phyloP scores from a whole-genome alignment of 805 yeast species.

The Ogataea salicorniae region DNA sequence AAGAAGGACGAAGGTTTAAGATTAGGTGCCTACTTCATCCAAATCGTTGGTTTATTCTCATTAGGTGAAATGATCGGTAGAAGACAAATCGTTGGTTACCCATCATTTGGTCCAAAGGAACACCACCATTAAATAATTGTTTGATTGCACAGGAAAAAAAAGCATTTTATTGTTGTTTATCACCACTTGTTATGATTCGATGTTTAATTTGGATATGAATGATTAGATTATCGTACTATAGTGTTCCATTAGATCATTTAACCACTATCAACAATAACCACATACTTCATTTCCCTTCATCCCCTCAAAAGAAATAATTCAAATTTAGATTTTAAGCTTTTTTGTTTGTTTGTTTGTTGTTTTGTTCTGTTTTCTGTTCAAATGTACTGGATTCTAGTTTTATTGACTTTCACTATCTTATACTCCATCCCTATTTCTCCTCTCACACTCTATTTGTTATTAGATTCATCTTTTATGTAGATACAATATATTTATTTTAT shows the following conservation, averaged over 20 bases:
- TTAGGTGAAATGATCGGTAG: conserved; percentile 96
- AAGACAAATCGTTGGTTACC: conserved; percentile 89
- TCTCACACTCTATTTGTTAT: background rate
- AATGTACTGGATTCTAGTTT: too few species aligned
- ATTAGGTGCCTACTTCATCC: conserved; percentile 73
- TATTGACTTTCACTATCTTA: too few species aligned
- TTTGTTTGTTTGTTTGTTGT: too few species aligned
- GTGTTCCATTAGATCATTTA: too few species aligned
- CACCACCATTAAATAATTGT: conserved; percentile 18
- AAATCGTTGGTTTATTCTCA: conserved; percentile 85
- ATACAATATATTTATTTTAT: too few species aligned
- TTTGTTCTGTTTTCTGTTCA: too few species aligned
- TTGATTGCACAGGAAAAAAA: background rate
- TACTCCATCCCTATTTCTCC: too few species aligned
- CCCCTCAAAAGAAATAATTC: too few species aligned
- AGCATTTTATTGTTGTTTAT: background rate
- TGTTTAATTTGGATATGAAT: background rate
- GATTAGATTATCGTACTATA: background rate
- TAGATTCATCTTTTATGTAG: background rate
- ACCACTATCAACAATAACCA: too few species aligned
- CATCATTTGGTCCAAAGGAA: conserved; percentile 48
- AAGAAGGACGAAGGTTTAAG: conserved; percentile 54
- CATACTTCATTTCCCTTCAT: too few species aligned
- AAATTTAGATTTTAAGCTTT: too few species aligned
- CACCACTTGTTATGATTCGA: background rate